Conservation (phyloP, 192 early-diverging fungal genomes). For the Backusella sp. region DNA sequence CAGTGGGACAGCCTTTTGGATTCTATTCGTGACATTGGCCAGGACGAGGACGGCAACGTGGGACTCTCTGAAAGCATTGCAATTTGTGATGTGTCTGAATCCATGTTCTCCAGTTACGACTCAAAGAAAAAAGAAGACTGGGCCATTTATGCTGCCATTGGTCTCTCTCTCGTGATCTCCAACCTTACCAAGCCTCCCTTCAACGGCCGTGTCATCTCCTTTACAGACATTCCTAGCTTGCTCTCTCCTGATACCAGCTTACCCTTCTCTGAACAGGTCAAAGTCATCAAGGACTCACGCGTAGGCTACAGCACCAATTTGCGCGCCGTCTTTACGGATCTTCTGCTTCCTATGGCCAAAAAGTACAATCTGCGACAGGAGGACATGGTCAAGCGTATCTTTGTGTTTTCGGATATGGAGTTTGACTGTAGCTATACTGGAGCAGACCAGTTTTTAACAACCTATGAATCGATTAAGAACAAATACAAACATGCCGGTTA, state of each 20-base stretch:
- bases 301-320: slow-evolving; percentile 43
- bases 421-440: slow-evolving; percentile 26
- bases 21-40: background rate
- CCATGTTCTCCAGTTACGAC: slow-evolving; percentile 24
- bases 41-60: background rate
- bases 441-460: slow-evolving; percentile 25
- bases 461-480: slow-evolving; percentile 30
- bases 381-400: slow-evolving; percentile 52
- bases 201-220: slow-evolving; percentile 44
- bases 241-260: slow-evolving; percentile 13
- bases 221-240: slow-evolving; percentile 35
- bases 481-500: slow-evolving; percentile 43
- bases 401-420: slow-evolving; percentile 55
- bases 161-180: slow-evolving; percentile 40
- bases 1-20: slow-evolving; percentile 11
- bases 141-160: slow-evolving; percentile 42
- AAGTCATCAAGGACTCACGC: background rate
- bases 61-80: slow-evolving; percentile 39
- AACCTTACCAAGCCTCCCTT: slow-evolving; percentile 40
- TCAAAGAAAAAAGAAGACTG: background rate
- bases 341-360: slow-evolving; percentile 38
- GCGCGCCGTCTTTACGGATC: slow-evolving; percentile 31
- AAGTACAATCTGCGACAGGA: slow-evolving; percentile 30
- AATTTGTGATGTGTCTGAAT: slow-evolving; percentile 49
- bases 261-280: slow-evolving; percentile 35